A percentile compares a stretch with the other conserved stretches of the same genome.
Conservation (phyloP, 164 flowering plant species). For the Santalum album region DNA sequence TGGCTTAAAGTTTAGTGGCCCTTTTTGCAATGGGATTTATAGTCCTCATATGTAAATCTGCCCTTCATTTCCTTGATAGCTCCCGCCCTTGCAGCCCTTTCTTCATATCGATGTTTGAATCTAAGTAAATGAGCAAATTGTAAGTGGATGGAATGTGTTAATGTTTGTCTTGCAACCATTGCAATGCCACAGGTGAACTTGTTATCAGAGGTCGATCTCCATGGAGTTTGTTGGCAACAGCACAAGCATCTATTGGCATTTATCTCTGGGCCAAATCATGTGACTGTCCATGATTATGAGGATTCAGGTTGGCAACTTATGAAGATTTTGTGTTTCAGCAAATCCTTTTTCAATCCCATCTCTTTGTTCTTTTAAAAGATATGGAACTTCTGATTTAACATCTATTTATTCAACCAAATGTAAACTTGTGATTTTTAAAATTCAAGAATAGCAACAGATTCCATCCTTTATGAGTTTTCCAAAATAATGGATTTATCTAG, state of each 20-base stretch:
- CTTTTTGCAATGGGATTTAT: no score
- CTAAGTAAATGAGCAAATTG: no score
- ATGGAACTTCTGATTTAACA: background rate
- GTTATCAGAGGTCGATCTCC: constrained; percentile 63
- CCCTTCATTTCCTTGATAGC: no score
- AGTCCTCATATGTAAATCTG: no score
- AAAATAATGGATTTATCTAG: no score
- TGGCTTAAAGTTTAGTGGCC: no score
- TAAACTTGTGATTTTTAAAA: background rate
- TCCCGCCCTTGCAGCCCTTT: no score
- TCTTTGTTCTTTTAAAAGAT: background rate
- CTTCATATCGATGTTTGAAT: no score
- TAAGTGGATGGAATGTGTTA: no score
- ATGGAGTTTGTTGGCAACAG: constrained; percentile 85
- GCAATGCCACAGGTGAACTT: constrained; percentile 35
- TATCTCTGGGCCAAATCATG: constrained; percentile 73
- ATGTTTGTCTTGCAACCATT: background rate
- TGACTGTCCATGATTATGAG: constrained; percentile 68
- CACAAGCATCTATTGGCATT: constrained; percentile 81
- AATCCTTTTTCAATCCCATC: background rate
- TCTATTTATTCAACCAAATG: background rate
- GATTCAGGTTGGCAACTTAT: constrained; percentile 55
- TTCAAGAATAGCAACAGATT: no score
- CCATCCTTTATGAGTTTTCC: no score
- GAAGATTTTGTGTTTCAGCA: background rate